A percentile compares a stretch with the other conserved stretches of the same genome.
Conservation (phyloP, 352 stramenopile genomes). For the Pythium plurisporium region DNA sequence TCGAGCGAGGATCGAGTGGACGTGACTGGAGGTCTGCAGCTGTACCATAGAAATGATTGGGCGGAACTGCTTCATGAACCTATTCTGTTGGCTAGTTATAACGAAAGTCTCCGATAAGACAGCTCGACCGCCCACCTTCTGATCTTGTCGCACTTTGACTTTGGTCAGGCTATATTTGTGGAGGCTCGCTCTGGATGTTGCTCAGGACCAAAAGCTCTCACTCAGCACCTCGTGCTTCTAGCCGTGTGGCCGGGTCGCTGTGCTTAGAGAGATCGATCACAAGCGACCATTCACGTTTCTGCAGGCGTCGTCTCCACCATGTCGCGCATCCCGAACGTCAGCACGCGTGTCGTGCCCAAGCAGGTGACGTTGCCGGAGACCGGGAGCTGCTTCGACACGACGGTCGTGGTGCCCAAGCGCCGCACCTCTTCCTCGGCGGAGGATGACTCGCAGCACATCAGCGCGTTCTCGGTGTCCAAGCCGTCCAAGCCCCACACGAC, state of each 20-base stretch:
- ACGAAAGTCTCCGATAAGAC: not conserved
- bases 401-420: conserved; percentile 51
- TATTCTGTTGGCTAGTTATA: too few species aligned
- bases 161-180: not conserved
- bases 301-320: conserved; percentile 33
- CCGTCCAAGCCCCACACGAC: conserved; percentile 78
- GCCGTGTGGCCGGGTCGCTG: not conserved
- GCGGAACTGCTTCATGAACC: too few species aligned
- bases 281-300: conserved; percentile 17
- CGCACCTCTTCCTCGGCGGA: conserved; percentile 70
- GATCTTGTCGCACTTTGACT: not conserved
- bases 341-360: conserved; percentile 78
- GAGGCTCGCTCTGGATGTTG: not conserved
- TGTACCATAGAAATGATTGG: not conserved
- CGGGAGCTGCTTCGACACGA: conserved; percentile 94
- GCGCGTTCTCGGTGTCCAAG: conserved; percentile 91
- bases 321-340: conserved; percentile 76
- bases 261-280: too few species aligned
- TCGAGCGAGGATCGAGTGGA: conserved; percentile 63
- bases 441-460: conserved; percentile 51
- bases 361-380: conserved; percentile 82
- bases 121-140: not conserved
- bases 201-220: not conserved
- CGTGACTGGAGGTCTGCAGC: conserved; percentile 30
- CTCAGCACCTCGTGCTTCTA: not conserved